Conservation (phyloP, 805 yeast species). For the Myxozyma neglecta region DNA sequence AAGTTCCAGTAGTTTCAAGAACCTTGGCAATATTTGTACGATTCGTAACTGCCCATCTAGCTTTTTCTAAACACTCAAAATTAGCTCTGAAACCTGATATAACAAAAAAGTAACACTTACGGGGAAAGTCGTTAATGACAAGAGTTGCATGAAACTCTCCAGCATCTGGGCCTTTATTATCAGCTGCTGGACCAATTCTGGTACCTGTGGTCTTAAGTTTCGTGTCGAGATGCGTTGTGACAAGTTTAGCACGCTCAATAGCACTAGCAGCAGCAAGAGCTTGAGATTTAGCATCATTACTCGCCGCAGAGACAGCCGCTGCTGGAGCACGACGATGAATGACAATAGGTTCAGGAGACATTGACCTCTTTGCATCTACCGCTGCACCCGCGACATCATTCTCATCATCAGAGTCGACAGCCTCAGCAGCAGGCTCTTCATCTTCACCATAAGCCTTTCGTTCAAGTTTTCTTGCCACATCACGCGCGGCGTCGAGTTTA, state of each 20-base stretch:
- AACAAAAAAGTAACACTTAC: slow-evolving; percentile 15
- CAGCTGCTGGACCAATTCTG: slow-evolving; percentile 54
- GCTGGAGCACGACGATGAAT: slow-evolving; percentile 10
- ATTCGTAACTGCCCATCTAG: slow-evolving; percentile 75
- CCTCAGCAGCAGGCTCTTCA: slow-evolving; percentile 31
- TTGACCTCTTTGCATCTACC: slow-evolving; percentile 15
- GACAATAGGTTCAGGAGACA: slow-evolving; percentile 21
- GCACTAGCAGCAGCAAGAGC: slow-evolving; percentile 26
- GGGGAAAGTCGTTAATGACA: slow-evolving; percentile 82
- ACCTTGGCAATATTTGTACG: slow-evolving; percentile 62
- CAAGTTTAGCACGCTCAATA: slow-evolving; percentile 28
- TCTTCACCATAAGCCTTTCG: slow-evolving; percentile 51
- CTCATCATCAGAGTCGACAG: slow-evolving; percentile 37
- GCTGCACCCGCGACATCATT: slow-evolving; percentile 28
- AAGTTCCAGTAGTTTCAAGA: slow-evolving; percentile 68
- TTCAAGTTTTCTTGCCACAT: slow-evolving; percentile 52
- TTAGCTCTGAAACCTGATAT: background rate
- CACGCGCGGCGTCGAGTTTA: slow-evolving; percentile 64
- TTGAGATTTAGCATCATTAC: background rate
- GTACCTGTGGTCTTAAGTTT: slow-evolving; percentile 36
- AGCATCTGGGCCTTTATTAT: slow-evolving; percentile 56
- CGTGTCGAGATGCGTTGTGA: slow-evolving; percentile 31
- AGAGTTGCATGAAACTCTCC: slow-evolving; percentile 64
- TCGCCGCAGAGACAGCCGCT: background rate
- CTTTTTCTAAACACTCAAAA: slow-evolving; percentile 43